Percentiles rank a stretch among this genome's conserved stretches.
phyloP scores from a whole-genome alignment of 306 rosid genomes.

The Medicago ruthenica region DNA sequence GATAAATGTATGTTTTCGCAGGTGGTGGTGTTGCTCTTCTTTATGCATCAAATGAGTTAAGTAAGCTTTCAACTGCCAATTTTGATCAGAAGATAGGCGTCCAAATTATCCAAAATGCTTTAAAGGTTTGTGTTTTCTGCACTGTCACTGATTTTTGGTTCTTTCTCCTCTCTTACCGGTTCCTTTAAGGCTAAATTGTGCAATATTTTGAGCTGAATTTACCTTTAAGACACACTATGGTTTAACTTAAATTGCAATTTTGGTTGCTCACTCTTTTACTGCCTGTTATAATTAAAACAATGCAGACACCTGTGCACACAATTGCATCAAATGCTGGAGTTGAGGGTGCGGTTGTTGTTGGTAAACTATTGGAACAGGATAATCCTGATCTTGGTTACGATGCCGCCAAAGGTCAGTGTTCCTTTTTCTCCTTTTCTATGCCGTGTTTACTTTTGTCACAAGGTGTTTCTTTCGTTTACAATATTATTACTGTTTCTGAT shows the following conservation, averaged over 20 bases:
- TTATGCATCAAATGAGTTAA: slow-evolving; percentile 87
- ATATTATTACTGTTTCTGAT: neutral
- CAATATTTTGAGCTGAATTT: neutral
- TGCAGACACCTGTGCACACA: slow-evolving; percentile 93
- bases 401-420: slow-evolving; percentile 91
- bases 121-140: slow-evolving; percentile 56
- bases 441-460: neutral
- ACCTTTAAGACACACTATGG: neutral
- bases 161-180: neutral
- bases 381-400: slow-evolving; percentile 90
- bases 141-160: neutral
- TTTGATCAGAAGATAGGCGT: slow-evolving; percentile 96
- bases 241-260: neutral
- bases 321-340: slow-evolving; percentile 97
- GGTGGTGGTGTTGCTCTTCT: slow-evolving; percentile 98
- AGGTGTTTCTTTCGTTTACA: neutral
- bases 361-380: slow-evolving; percentile 87
- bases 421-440: neutral
- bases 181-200: slow-evolving; percentile 24
- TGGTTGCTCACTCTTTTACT: slow-evolving; percentile 11
- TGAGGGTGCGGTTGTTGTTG: slow-evolving; percentile 98
- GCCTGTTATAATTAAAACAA: neutral
- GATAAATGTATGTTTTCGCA: slow-evolving; percentile 26
- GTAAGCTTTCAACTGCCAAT: slow-evolving; percentile 79
- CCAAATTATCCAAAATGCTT: slow-evolving; percentile 95